phyloP scores from a whole-genome alignment of 441 rosid genomes.

The Gossypium davidsonii region DNA sequence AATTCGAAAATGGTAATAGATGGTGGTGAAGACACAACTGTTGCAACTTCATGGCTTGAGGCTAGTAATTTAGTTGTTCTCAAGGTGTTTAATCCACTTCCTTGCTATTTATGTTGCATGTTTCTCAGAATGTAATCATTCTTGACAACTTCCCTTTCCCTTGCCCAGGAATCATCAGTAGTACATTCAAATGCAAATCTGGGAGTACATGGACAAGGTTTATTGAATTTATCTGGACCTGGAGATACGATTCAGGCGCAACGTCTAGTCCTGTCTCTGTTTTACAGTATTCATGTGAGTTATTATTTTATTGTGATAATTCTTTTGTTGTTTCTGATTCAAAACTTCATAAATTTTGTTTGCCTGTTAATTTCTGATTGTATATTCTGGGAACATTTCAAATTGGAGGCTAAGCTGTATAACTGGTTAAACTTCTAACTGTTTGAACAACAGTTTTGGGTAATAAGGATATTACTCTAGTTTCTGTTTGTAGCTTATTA shows the following conservation, averaged over 20 bases:
- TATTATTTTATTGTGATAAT: conserved; percentile 10
- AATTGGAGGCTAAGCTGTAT: neutral
- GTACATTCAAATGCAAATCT: conserved; percentile 94
- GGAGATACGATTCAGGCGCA: conserved; percentile 94
- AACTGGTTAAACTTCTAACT: conserved; percentile 4
- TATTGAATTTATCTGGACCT: conserved; percentile 87
- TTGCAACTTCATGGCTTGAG: conserved; percentile 86
- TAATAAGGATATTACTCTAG: neutral
- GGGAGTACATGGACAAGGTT: conserved; percentile 96
- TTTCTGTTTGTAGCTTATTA: neutral
- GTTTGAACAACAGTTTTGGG: neutral
- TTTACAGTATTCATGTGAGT: conserved; percentile 86
- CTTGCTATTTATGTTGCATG: conserved; percentile 6
- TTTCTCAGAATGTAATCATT: conserved; percentile 11
- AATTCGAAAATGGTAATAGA: conserved; percentile 84
- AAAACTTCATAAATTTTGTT: conserved; percentile 20
- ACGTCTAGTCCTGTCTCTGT: conserved; percentile 83
- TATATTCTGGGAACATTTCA: neutral
- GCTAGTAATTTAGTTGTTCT: conserved; percentile 97
- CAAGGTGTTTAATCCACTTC: conserved; percentile 43
- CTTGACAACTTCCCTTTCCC: neutral
- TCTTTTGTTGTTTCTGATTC: neutral
- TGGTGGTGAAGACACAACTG: conserved; percentile 79
- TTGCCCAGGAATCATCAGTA: conserved; percentile 81
- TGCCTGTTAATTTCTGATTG: neutral